These are phyloP conservation scores for Aspergillus fischeri DNA, from an alignment of 2,329 filamentous ascomycete genomes.

Conservation along the genomic window DNA sequence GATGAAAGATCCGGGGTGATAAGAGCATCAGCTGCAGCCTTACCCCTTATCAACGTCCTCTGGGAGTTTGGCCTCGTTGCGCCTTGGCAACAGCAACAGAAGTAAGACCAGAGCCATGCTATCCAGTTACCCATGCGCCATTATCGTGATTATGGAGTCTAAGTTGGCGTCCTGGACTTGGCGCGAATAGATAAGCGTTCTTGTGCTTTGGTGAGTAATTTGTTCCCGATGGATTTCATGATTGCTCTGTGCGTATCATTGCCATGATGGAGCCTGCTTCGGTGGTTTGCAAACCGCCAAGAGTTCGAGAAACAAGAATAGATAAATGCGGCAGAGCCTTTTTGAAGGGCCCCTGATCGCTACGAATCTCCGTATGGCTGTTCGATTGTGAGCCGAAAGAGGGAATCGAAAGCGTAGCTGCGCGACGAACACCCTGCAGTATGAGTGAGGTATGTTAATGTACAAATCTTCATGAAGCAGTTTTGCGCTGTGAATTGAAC, in stretches of 20 bases:
- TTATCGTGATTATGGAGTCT: neutral
- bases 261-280: neutral
- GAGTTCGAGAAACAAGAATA: neutral
- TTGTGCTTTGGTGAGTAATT: neutral
- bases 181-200: neutral
- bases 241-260: neutral
- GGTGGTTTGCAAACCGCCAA: neutral
- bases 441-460: neutral
- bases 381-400: neutral
- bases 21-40: neutral
- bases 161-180: neutral
- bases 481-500: neutral
- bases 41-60: neutral
- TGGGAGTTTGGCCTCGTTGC: neutral
- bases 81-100: neutral
- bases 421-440: neutral
- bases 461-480: neutral
- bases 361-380: no score
- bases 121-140: neutral
- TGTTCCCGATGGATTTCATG: neutral
- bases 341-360: neutral
- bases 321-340: neutral
- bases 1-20: slow-evolving; percentile 1
- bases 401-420: neutral
- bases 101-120: neutral